Conservation (phyloP, 371 early-diverging fungal genomes). For the Haplosporangium sp. region DNA sequence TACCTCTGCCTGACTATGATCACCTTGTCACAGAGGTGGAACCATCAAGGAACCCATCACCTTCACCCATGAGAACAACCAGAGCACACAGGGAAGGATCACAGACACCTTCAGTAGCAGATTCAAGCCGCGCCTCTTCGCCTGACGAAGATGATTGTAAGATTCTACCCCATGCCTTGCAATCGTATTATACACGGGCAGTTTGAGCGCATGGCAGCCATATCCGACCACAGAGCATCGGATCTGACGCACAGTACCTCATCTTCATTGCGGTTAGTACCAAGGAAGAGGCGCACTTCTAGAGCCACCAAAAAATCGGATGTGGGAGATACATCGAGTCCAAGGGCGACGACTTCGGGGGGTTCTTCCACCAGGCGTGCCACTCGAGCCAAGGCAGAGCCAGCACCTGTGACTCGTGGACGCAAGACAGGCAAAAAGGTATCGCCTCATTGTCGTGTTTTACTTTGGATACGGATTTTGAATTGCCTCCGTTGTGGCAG, state of each 20-base stretch:
- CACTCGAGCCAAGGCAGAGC: conserved; percentile 44
- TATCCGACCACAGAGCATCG: neutral
- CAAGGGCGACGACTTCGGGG: conserved; percentile 26
- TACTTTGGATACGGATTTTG: too few species aligned
- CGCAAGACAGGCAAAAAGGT: conserved; percentile 53
- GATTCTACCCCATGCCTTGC: neutral
- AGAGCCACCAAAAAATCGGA: conserved; percentile 48
- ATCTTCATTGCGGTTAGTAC: conserved; percentile 8
- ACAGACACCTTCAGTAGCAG: conserved; percentile 63
- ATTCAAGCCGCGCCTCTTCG: conserved; percentile 66
- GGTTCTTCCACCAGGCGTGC: conserved; percentile 30
- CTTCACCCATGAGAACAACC: conserved; percentile 62
- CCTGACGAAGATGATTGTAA: conserved; percentile 71
- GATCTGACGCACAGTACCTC: neutral
- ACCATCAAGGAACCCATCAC: conserved; percentile 54
- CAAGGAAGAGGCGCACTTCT: conserved; percentile 41
- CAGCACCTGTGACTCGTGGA: conserved; percentile 34
- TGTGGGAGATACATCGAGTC: conserved; percentile 44
- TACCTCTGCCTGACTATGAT: conserved; percentile 69
- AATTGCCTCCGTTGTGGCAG: too few species aligned
- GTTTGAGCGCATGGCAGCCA: too few species aligned
- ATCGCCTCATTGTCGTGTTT: too few species aligned
- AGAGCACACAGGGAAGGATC: conserved; percentile 63
- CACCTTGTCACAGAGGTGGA: conserved; percentile 70
- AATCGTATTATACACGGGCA: too few species aligned